These are phyloP conservation scores for Thermothelomyces thermophilus DNA, from an alignment of 2,329 filamentous ascomycete species.

Conservation along the genomic window DNA sequence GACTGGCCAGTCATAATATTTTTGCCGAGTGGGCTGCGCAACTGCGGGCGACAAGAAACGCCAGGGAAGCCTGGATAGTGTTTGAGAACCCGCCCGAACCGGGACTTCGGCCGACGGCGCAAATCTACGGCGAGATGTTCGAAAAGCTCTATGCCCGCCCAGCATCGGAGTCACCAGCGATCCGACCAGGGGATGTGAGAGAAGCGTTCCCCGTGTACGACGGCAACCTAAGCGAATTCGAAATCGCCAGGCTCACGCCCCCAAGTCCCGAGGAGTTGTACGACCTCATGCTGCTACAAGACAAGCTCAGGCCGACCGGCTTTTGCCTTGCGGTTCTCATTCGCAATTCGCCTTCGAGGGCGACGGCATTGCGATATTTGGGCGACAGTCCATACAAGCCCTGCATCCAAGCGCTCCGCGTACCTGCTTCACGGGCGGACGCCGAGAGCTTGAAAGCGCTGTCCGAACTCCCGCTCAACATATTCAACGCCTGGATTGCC, in stretches of 20 bases:
- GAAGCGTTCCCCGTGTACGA: constrained; percentile 50
- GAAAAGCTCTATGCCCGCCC: constrained; percentile 43
- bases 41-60: constrained; percentile 53
- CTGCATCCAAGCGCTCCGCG: constrained; percentile 1
- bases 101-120: constrained; percentile 31
- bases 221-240: constrained; percentile 56
- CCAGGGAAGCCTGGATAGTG: constrained; percentile 53
- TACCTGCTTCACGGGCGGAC: constrained; percentile 18
- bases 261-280: constrained; percentile 56
- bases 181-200: constrained; percentile 53
- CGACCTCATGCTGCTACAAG: constrained; percentile 50
- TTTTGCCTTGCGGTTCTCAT: constrained; percentile 51
- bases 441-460: constrained; percentile 17
- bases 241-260: constrained; percentile 54
- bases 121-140: constrained; percentile 56
- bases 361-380: constrained; percentile 41
- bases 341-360: constrained; percentile 41
- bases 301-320: constrained; percentile 42
- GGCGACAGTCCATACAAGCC: constrained; percentile 10
- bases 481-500: constrained; percentile 46
- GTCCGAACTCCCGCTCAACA: constrained; percentile 26
- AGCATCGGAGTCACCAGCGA: constrained; percentile 18
- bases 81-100: constrained; percentile 36
- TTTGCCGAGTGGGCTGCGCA: constrained; percentile 47
- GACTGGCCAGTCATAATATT: constrained; percentile 30